Evolutionary conservation across 2,329 filamentous ascomycete genomes (phyloP), one percentile per base, ranked within the genome.

Genomic region (Talaromyces atroroseus): DNA sequence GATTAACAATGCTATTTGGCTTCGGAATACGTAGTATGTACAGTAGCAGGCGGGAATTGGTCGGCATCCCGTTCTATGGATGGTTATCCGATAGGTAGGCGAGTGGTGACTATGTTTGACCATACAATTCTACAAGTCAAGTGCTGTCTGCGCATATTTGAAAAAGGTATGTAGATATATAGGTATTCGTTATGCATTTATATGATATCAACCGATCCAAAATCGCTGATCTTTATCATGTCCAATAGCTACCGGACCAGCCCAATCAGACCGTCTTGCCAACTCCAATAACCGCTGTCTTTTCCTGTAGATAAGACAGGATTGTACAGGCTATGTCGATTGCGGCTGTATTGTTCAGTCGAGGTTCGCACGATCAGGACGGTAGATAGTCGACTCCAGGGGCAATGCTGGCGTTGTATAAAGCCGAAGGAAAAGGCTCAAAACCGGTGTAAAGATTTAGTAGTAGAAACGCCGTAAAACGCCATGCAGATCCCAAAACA

Each of bases 401-500:
- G 26, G 26, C 8, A 29, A 29, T 8, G 4, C 8, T 26, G 26
- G 26, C 6, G 26, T 10, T 14, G 16, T 32, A 32, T 16, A 29
- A 29, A 29, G 26, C 26, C 8, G 12, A 36, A 36, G 14, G 2
- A 16, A 3, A 14, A 8, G 26, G 26, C 26, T 29, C 11, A 29
- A 29, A 29, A 29, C 7, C 26, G 26, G 26, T 29, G 26, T 29
- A 29, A 8, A 29, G 6, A 10, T 36, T 16, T 36, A 36, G 32
- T 5, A 3, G 2, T 1, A 36, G 8, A 36, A 57, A 58, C 56
- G 46, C 56, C 56, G 56, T 54, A 29, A 11, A 54, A 58, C 56
- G 38, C 56, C 56, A 58, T 58, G 56, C 56, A 54, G 32, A 50
- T 29, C 26, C 26, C 2, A 29, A 29, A 10, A 10, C 5, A 52